Percentiles rank a stretch among this genome's conserved stretches.
phyloP scores from a whole-genome alignment of 345 rosid species.

The Populus alba region DNA sequence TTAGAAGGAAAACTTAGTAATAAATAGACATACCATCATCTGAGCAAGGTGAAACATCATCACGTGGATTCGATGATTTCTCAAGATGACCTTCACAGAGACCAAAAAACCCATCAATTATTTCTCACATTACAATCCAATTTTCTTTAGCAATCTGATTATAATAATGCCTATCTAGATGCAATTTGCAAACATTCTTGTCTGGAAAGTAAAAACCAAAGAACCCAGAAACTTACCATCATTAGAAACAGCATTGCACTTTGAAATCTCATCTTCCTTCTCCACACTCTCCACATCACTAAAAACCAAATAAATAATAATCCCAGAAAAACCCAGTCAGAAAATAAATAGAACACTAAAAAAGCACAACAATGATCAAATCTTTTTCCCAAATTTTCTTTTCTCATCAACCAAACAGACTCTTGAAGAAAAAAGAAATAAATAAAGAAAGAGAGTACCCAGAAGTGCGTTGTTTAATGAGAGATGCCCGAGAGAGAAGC shows the following conservation, averaged over 20 bases:
- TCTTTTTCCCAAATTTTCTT: neutral
- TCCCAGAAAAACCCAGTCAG: neutral
- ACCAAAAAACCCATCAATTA: neutral
- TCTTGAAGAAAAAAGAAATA: neutral
- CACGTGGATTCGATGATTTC: slow-evolving; percentile 17
- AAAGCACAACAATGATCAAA: neutral
- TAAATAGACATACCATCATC: slow-evolving; percentile 57
- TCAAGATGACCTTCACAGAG: slow-evolving; percentile 30
- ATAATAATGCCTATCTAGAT: neutral
- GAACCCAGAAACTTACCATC: slow-evolving; percentile 31
- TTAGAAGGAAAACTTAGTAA: neutral
- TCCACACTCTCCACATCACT: slow-evolving; percentile 31
- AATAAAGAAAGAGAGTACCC: slow-evolving; percentile 42
- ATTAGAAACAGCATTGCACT: slow-evolving; percentile 11
- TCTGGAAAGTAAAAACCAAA: neutral
- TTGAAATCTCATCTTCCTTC: slow-evolving; percentile 13
- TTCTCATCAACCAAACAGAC: slow-evolving; percentile 12
- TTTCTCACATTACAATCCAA: neutral
- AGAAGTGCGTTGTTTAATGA: slow-evolving; percentile 45
- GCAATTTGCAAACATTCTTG: neutral
- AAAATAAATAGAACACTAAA: neutral
- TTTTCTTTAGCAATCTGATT: neutral
- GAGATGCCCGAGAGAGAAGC: slow-evolving; percentile 54
- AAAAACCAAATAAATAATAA: neutral
- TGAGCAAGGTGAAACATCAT: slow-evolving; percentile 28